phyloP scores from a whole-genome alignment of 2,329 filamentous ascomycete species.

The Colletotrichum sidae region DNA sequence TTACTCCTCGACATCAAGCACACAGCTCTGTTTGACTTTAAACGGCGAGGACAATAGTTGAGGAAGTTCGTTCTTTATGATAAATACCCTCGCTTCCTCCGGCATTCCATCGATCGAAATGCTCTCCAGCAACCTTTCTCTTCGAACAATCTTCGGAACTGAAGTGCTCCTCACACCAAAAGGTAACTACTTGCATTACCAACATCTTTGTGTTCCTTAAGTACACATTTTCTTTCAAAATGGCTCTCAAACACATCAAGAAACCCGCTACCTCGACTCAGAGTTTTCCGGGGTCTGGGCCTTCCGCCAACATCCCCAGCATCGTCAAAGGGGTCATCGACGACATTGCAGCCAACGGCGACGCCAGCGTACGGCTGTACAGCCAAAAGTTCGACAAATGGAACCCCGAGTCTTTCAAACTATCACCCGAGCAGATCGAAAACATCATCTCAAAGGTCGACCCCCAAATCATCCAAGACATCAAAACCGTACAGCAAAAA shows the following conservation, averaged over 20 bases:
- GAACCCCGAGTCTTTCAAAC: conserved; percentile 60
- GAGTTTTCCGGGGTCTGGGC: too few species aligned
- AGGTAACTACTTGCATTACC: too few species aligned
- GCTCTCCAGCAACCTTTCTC: too few species aligned
- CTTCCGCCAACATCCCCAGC: conserved; percentile 43
- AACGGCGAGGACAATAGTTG: too few species aligned
- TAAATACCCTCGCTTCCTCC: too few species aligned
- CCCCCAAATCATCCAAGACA: conserved; percentile 53
- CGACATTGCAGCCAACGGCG: conserved; percentile 58
- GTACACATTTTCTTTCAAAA: background rate
- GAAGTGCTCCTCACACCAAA: too few species aligned
- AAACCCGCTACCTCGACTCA: background rate
- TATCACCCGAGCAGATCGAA: conserved; percentile 57
- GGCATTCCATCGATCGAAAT: too few species aligned
- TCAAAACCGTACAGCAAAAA: conserved; percentile 38
- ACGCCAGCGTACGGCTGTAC: conserved; percentile 60
- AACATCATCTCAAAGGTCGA: conserved; percentile 56
- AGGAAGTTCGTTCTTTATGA: too few species aligned
- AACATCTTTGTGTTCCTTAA: too few species aligned
- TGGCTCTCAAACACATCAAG: conserved; percentile 1
- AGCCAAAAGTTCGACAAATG: conserved; percentile 67
- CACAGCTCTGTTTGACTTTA: too few species aligned
- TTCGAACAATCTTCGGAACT: too few species aligned
- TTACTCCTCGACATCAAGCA: too few species aligned
- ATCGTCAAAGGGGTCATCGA: conserved; percentile 62